Evolutionary conservation across 768 basidiomycete species (phyloP).

Genomic region (Termitomyces sp.): DNA sequence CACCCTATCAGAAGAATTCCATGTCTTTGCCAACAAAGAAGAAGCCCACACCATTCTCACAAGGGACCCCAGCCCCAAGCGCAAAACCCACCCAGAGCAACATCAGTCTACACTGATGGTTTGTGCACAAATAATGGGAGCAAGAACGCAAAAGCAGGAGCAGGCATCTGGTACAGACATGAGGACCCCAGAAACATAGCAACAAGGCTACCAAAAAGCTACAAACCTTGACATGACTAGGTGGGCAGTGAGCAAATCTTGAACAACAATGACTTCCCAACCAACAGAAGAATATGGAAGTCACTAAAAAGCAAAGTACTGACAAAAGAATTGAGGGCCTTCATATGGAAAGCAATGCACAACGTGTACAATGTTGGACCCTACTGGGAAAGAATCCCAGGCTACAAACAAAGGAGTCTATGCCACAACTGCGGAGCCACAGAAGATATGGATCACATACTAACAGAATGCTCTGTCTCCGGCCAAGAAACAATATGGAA

Average conservation of each 20-base stretch:
- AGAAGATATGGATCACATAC: neutral
- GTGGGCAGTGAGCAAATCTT: neutral
- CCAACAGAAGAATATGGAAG: neutral
- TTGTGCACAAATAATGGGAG: neutral
- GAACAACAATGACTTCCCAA: neutral
- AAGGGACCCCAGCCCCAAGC: slow-evolving; percentile 14
- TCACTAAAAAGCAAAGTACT: neutral
- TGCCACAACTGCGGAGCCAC: neutral
- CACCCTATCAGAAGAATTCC: too few species aligned
- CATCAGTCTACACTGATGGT: neutral
- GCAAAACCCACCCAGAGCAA: neutral
- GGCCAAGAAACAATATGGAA: slow-evolving; percentile 18
- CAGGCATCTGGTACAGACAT: neutral
- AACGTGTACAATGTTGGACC: neutral
- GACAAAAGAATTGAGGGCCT: neutral
- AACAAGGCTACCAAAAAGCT: neutral
- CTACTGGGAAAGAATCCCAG: neutral
- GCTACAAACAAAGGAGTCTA: neutral
- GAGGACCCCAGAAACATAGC: neutral
- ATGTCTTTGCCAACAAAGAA: too few species aligned
- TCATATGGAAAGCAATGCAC: slow-evolving; percentile 1
- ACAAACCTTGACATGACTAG: neutral
- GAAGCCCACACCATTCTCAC: too few species aligned
- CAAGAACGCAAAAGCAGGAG: neutral
- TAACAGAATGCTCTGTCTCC: neutral